phyloP scores from a whole-genome alignment of 495 filamentous ascomycete species.

The Neurospora sp. region DNA sequence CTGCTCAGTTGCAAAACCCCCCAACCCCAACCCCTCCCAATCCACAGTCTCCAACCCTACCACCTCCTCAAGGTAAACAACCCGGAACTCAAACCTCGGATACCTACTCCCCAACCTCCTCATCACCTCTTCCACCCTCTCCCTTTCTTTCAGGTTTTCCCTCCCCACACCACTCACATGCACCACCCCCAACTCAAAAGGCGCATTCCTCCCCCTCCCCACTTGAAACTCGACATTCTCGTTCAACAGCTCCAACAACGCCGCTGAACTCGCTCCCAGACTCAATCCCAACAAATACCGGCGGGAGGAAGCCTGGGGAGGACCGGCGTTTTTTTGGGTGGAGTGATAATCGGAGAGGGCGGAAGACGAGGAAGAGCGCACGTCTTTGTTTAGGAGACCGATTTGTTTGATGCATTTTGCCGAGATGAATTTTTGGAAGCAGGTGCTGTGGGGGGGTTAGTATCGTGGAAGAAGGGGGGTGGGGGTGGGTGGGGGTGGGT shows the following conservation, averaged over 20 bases:
- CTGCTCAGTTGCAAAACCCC: slow-evolving; percentile 9
- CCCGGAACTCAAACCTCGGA: slow-evolving; percentile 47
- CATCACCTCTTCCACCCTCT: slow-evolving; percentile 2
- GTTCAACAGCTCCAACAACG: slow-evolving; percentile 66
- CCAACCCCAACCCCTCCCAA: slow-evolving; percentile 13
- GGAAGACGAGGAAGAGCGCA: slow-evolving; percentile 32
- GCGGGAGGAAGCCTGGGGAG: slow-evolving; percentile 24
- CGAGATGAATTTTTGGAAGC: slow-evolving; percentile 64
- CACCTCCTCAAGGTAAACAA: slow-evolving; percentile 46
- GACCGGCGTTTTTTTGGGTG: slow-evolving; percentile 8
- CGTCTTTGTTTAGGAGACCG: slow-evolving; percentile 41
- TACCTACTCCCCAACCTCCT: slow-evolving; percentile 33
- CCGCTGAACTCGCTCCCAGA: slow-evolving; percentile 71
- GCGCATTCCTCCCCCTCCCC: slow-evolving; percentile 40
- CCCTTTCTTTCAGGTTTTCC: background rate
- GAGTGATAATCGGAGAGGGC: slow-evolving; percentile 16
- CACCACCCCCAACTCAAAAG: slow-evolving; percentile 58
- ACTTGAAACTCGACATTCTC: slow-evolving; percentile 52
- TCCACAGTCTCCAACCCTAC: slow-evolving; percentile 33
- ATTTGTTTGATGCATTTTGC: slow-evolving; percentile 73
- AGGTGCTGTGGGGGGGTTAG: slow-evolving; percentile 25
- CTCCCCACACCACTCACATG: slow-evolving; percentile 33
- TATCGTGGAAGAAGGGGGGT: background rate
- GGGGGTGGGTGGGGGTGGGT: no score
- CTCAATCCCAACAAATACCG: slow-evolving; percentile 70